phyloP scores from a whole-genome alignment of 352 stramenopile species.

The Phytophthora kernoviae region DNA sequence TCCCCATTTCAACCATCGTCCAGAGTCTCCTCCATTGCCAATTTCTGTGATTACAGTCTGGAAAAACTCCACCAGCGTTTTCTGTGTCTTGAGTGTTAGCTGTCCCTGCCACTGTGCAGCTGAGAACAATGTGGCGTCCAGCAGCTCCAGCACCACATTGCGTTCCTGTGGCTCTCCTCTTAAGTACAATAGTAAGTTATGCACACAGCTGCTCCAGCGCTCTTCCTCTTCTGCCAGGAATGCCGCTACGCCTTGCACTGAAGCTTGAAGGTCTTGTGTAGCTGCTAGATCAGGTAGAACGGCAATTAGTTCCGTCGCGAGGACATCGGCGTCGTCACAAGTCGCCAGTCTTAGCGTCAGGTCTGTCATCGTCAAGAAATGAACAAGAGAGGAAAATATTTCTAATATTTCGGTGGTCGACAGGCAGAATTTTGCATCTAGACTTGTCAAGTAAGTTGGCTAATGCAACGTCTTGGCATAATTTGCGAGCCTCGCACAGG shows the following conservation, averaged over 20 bases:
- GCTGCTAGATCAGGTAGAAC: constrained; percentile 8
- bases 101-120: constrained; percentile 2
- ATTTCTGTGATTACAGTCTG: constrained; percentile 16
- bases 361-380: constrained; percentile 8
- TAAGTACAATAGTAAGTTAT: constrained; percentile 30
- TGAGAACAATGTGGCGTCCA: constrained; percentile 23
- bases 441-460: no score
- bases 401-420: no score
- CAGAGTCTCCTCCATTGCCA: constrained; percentile 9
- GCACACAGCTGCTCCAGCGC: constrained; percentile 9
- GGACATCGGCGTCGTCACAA: constrained; percentile 18
- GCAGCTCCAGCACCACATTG: constrained; percentile 23
- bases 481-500: no score
- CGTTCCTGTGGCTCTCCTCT: neutral
- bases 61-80: constrained; percentile 22
- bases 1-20: constrained; percentile 37
- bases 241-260: constrained; percentile 15
- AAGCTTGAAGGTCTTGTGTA: constrained; percentile 10
- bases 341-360: constrained; percentile 12
- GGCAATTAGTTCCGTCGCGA: constrained; percentile 12
- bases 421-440: no score
- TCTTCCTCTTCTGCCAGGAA: constrained; percentile 25
- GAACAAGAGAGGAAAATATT: no score
- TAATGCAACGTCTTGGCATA: no score
- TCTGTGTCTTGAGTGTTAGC: constrained; percentile 4